Evolutionary conservation across 2,329 filamentous ascomycete genomes (phyloP), one percentile per base, ranked within the genome.

Genomic region (Microcyclosporella mali): DNA sequence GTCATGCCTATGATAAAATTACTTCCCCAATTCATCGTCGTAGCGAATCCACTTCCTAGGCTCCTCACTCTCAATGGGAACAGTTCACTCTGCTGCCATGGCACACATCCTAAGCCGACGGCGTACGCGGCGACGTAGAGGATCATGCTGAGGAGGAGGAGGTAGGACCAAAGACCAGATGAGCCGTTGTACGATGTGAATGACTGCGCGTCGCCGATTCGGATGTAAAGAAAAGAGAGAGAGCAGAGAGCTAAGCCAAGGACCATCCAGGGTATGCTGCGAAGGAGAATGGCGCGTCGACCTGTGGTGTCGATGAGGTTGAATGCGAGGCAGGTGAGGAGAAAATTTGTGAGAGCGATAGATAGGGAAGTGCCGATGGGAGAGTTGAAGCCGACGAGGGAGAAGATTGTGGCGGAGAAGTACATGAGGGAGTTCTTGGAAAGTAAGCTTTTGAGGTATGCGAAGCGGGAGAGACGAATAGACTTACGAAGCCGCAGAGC

Each of bases 51-150:
- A 45, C 82, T 85, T 19, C 85, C 86, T 1, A 87, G 66, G 3
- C 82, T 81, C 37, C 85, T 79, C 34, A 88, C 84, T 21, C 75
- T 74, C 36, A 89, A 71, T 1, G 88, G 85, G 60, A 95, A 95
- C 12, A 61, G 76, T 68, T 97, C 90, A 55, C 83, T 87, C 68
- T 95, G 89, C 74, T 95, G 90, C 90, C 90, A 97, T 0, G 90
- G 89, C 2, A 97, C 88, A 56, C 88, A 94, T 7, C 90, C 90
- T 2, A 97, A 74, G 2, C 90, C 90, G 1, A 89, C 72, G 1
- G 90, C 90, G 61, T 94, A 97, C 1, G 83, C 75, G 7, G 86
- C 84, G 2, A 94, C 88, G 64, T 94, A 95, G 6, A 88, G 55
- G 64, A 88, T 83, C 62, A 95, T 82, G 51, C 84, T 84, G 31